phyloP scores from a whole-genome alignment of 106 monocot genomes.

The Dendrobium chrysotoxum region DNA sequence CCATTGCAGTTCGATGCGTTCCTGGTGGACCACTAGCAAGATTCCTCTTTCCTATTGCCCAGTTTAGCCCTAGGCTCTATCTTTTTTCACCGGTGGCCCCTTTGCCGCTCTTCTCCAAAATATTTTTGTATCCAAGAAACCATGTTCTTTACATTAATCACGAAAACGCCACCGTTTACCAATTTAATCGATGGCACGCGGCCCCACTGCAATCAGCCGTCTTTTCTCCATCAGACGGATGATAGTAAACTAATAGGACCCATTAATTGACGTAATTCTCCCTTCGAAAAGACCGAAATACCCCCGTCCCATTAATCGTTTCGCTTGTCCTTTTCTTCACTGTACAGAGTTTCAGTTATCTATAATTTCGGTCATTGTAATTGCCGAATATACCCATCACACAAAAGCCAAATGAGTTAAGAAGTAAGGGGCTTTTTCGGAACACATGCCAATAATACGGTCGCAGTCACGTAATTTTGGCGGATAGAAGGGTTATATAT shows the following conservation, averaged over 20 bases:
- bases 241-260: neutral
- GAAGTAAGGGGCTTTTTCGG: neutral
- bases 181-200: neutral
- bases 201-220: neutral
- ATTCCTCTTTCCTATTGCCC: neutral
- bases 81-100: neutral
- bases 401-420: neutral
- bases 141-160: neutral
- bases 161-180: neutral
- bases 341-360: neutral
- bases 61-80: neutral
- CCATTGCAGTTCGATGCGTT: neutral
- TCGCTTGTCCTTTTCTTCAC: neutral
- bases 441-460: neutral
- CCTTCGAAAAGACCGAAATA: neutral
- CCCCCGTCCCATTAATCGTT: neutral
- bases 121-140: neutral
- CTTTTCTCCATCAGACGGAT: neutral
- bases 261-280: neutral
- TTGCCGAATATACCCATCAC: neutral
- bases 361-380: neutral
- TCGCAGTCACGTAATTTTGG: neutral
- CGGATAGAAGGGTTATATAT: neutral
- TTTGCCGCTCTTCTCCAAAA: neutral
- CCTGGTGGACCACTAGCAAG: slow-evolving; percentile 3